A percentile compares a stretch with the other conserved stretches of the same genome.
These are phyloP conservation scores for Rhizophora apiculata DNA, from an alignment of 345 rosid species.

Conservation along the genomic window DNA sequence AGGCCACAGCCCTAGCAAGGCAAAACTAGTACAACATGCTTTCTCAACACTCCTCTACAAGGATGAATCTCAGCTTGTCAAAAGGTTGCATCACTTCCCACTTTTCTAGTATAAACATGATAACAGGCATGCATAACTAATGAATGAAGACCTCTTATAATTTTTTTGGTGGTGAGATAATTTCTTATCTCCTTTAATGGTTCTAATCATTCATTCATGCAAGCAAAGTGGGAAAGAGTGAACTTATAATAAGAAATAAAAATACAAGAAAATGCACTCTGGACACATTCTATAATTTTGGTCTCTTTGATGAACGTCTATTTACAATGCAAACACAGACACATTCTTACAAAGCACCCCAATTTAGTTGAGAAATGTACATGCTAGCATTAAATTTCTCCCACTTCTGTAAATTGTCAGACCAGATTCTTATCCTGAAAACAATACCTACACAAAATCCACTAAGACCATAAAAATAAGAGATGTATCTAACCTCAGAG, in stretches of 20 bases:
- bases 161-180: no score
- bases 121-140: no score
- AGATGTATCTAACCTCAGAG: conserved; percentile 34
- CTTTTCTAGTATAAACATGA: no score
- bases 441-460: not conserved
- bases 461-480: not conserved
- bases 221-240: not conserved
- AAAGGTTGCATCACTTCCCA: no score
- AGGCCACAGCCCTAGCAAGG: no score
- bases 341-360: no score
- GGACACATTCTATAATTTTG: not conserved
- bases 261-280: not conserved
- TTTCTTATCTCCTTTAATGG: no score
- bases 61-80: no score
- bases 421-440: not conserved
- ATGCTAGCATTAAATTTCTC: not conserved
- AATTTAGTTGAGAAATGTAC: not conserved
- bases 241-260: not conserved
- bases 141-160: no score
- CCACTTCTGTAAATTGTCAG: not conserved
- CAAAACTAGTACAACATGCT: no score
- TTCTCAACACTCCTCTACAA: no score
- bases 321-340: not conserved
- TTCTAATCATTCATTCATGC: not conserved
- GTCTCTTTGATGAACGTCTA: not conserved